Percentiles rank a stretch among this genome's conserved stretches.
phyloP scores from a whole-genome alignment of 139 green algal genomes.

The Chlorella sp. region DNA sequence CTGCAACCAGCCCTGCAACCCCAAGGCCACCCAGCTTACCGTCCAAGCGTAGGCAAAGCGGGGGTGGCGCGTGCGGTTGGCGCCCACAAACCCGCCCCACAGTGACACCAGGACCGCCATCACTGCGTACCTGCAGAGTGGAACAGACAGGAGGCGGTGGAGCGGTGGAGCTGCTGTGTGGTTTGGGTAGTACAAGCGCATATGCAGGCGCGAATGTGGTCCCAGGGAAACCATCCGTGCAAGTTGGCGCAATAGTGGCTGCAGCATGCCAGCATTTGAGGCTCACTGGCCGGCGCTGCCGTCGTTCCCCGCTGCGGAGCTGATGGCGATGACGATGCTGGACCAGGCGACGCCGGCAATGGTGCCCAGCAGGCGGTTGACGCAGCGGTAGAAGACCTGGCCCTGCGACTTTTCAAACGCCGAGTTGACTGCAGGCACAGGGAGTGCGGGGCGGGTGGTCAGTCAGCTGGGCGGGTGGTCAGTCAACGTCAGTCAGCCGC shows the following conservation, averaged over 20 bases:
- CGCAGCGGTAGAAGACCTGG: not conserved
- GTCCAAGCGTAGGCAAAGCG: not conserved
- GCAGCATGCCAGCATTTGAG: too few relatives aligned
- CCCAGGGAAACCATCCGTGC: too few relatives aligned
- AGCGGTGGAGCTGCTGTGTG: not conserved
- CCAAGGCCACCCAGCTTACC: not conserved
- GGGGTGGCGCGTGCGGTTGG: not conserved
- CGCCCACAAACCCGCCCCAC: conserved; percentile 5
- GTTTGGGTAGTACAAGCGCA: not conserved
- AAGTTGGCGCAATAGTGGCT: too few relatives aligned
- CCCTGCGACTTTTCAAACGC: not conserved
- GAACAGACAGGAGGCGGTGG: not conserved
- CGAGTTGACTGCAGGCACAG: not conserved
- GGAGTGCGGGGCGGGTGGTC: not conserved
- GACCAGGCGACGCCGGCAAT: not conserved
- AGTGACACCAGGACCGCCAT: not conserved
- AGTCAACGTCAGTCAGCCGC: too few relatives aligned
- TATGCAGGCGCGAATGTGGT: not conserved
- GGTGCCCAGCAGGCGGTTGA: conserved; percentile 11
- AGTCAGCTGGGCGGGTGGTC: not conserved
- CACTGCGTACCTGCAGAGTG: not conserved
- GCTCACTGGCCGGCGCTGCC: not conserved
- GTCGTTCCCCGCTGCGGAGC: not conserved
- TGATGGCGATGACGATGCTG: not conserved
- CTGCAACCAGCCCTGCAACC: too few relatives aligned